These are phyloP conservation scores for Coemansia sp. DNA, from an alignment of 192 early-diverging fungal species.

Conservation along the genomic window DNA sequence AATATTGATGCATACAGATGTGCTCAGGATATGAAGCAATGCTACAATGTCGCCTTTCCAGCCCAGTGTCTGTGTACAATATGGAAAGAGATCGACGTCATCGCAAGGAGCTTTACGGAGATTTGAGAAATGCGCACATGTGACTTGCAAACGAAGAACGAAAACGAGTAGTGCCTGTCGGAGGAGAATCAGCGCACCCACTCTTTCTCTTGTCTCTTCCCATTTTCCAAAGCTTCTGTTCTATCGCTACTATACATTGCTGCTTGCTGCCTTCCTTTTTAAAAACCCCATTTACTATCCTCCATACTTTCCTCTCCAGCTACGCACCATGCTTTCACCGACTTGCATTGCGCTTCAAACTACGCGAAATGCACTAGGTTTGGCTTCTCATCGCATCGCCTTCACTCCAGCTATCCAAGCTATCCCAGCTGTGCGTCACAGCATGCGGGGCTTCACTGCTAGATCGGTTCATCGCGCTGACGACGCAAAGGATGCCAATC, in stretches of 20 bases:
- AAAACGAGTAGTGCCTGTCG: too few relatives aligned
- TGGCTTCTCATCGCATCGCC: background rate
- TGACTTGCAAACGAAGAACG: too few relatives aligned
- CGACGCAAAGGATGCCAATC: conserved; percentile 1
- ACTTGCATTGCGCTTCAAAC: background rate
- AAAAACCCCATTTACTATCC: background rate
- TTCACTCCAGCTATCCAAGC: background rate
- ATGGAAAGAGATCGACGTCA: conserved; percentile 26
- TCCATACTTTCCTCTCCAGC: background rate
- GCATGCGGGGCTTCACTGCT: background rate
- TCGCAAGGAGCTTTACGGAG: conserved; percentile 6
- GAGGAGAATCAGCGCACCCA: too few relatives aligned
- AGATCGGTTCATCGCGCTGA: conserved; percentile 4
- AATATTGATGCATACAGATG: background rate
- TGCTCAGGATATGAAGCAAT: background rate
- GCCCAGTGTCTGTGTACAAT: conserved; percentile 18
- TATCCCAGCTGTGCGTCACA: too few relatives aligned
- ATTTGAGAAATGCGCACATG: too few relatives aligned
- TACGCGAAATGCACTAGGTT: background rate
- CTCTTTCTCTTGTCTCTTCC: background rate
- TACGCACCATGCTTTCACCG: background rate
- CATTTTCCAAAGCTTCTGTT: background rate
- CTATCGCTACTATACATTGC: background rate
- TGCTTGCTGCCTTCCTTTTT: too few relatives aligned
- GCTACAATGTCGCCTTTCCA: background rate